phyloP scores from a whole-genome alignment of 1,139 yeast species.

The Eremothecium coryli region DNA sequence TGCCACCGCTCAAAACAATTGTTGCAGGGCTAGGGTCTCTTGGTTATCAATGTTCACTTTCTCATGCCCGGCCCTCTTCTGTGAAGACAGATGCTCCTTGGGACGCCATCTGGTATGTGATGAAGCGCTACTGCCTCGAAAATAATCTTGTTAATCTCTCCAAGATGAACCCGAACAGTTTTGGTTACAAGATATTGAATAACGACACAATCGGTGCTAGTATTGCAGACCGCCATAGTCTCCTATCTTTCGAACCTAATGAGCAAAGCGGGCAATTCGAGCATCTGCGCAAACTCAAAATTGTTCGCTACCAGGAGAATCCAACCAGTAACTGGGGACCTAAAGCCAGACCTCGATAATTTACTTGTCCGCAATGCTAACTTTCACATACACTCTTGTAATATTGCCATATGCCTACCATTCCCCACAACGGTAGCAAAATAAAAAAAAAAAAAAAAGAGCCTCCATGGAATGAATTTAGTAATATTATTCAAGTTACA shows the following conservation, averaged over 20 bases:
- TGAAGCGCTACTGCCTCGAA: slow-evolving; percentile 54
- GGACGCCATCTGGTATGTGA: slow-evolving; percentile 63
- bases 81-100: slow-evolving; percentile 88
- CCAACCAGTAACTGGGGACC: slow-evolving; percentile 98
- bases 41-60: slow-evolving; percentile 71
- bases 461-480: too few relatives aligned
- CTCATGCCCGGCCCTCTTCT: slow-evolving; percentile 83
- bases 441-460: too few relatives aligned
- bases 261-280: slow-evolving; percentile 48
- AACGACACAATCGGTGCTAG: slow-evolving; percentile 27
- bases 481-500: too few relatives aligned
- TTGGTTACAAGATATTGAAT: slow-evolving; percentile 57
- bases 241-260: slow-evolving; percentile 44
- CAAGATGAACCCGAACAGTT: slow-evolving; percentile 43
- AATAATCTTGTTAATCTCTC: slow-evolving; percentile 30
- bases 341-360: slow-evolving; percentile 53
- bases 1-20: slow-evolving; percentile 66
- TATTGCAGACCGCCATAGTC: slow-evolving; percentile 21
- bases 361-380: too few relatives aligned
- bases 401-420: too few relatives aligned
- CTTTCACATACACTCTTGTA: too few relatives aligned
- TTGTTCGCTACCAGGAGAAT: slow-evolving; percentile 81
- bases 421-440: too few relatives aligned
- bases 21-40: slow-evolving; percentile 78
- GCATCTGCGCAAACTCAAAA: slow-evolving; percentile 59